These are phyloP conservation scores for Blastobotrys terrestris DNA, from an alignment of 805 yeast genomes.

Conservation along the genomic window DNA sequence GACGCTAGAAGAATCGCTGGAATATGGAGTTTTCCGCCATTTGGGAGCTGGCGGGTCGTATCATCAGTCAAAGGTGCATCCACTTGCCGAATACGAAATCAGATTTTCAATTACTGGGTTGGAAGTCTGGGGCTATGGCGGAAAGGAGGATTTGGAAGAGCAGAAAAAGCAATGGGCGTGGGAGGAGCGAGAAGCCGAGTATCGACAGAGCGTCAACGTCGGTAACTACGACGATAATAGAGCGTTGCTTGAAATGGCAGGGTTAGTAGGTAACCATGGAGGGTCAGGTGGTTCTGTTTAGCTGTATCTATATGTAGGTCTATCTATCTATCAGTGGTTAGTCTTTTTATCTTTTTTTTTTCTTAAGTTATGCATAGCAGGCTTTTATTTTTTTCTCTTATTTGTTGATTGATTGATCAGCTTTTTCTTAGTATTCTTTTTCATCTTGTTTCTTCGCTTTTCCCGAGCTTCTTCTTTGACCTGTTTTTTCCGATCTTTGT, in stretches of 20 bases:
- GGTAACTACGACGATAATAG: constrained; percentile 63
- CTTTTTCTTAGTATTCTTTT: constrained; percentile 76
- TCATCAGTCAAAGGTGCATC: constrained; percentile 25
- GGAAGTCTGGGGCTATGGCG: constrained; percentile 92
- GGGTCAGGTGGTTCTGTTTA: constrained; percentile 44
- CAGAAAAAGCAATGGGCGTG: constrained; percentile 80
- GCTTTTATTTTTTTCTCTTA: constrained; percentile 1
- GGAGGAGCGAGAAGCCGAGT: constrained; percentile 82
- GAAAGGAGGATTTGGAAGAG: constrained; percentile 66
- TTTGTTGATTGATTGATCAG: constrained; percentile 48
- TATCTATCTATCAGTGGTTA: not conserved
- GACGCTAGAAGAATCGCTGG: constrained; percentile 70
- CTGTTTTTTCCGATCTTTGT: constrained; percentile 65
- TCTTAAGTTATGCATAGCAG: not conserved
- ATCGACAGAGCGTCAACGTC: constrained; percentile 65
- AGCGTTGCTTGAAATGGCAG: constrained; percentile 82
- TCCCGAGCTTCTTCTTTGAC: constrained; percentile 75
- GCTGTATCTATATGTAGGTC: too few relatives aligned
- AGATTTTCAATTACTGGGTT: constrained; percentile 64
- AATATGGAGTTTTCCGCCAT: constrained; percentile 75
- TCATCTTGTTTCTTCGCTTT: constrained; percentile 74
- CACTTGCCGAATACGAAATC: constrained; percentile 49
- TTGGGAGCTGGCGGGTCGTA: constrained; percentile 49
- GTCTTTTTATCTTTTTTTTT: not conserved
- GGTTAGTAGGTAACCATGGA: constrained; percentile 44